Base-by-base conservation (phyloP, 805 yeast species). In the Candida suzukii region DNA sequence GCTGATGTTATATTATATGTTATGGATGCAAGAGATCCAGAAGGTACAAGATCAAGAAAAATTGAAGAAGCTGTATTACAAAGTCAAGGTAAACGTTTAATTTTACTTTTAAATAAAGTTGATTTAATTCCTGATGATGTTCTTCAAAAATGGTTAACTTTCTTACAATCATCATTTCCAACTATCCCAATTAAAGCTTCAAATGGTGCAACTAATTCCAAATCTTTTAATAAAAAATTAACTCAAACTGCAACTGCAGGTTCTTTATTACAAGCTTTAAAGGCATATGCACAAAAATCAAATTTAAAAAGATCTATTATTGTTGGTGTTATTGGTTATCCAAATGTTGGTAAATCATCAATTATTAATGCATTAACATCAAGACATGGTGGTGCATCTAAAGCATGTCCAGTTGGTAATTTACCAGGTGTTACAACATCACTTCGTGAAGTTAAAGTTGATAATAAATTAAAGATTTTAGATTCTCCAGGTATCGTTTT, bases 401-500 rank as follows among this genome's bases (percentile, higher is more conserved):
- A 75, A 52, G 91, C 90, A 12, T 93, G 98, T 60, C 97, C 99
- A 14, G 95, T 85, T 26, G 99, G 99, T 39, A 95, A 95, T 58
- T 93, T 85, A 66, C 97, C 99, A 3, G 99, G 99, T 60, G 93
- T 93, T 37, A 91, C 99, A 25, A 90, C 96, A 1, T 70, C 91
- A 3, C 68, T 93, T 60, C 78, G 97, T 66, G 95, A 88, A 61
- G 88, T 91, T 44, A 93, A 91, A 66, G 74, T 91, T 46, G 99
- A 91, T 63, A 83, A 80, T 57, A 88, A 88, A 62, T 74, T 91
- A 52, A 87, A 84, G 63, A 73, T 91, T 49, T 71, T 91, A 56
- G 99, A 91, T 64, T 87, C 96, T 41, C 99, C 99, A 40, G 99
- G 99, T 58, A 93, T 91, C 46, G 96, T 93, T 32, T 91, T 93